A percentile compares a stretch with the other conserved stretches of the same genome.
Evolutionary conservation across 2,329 filamentous ascomycete genomes (phyloP).

Genomic region (Alternaria infectoria): DNA sequence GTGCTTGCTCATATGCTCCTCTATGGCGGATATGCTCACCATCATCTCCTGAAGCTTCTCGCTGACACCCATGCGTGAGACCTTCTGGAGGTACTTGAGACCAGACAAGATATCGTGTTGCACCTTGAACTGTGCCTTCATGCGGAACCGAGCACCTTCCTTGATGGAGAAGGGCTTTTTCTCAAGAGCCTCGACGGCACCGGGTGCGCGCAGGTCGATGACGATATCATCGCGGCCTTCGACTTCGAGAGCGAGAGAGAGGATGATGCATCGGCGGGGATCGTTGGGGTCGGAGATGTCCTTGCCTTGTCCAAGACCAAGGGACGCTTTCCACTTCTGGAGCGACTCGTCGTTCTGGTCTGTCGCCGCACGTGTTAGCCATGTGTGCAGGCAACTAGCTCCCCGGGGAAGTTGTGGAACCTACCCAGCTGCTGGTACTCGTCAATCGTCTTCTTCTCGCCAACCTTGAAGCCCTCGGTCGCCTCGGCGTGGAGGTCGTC

Average conservation of each 20-base stretch:
- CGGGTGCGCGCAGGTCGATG: constrained; percentile 80
- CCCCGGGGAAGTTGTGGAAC: constrained; percentile 43
- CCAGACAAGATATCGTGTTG: constrained; percentile 96
- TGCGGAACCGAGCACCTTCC: constrained; percentile 91
- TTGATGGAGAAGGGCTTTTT: constrained; percentile 97
- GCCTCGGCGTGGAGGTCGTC: constrained; percentile 86
- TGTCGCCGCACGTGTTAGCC: constrained; percentile 38
- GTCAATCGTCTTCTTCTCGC: constrained; percentile 96
- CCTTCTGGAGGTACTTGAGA: constrained; percentile 92
- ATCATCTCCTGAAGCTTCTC: constrained; percentile 99
- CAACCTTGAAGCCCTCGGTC: constrained; percentile 97
- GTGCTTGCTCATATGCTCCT: background rate
- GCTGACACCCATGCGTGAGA: constrained; percentile 86
- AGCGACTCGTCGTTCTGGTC: constrained; percentile 87
- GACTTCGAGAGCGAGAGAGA: constrained; percentile 85
- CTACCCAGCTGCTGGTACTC: constrained; percentile 93
- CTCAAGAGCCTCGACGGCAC: constrained; percentile 79
- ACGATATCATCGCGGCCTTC: constrained; percentile 82
- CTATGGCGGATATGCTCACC: constrained; percentile 59
- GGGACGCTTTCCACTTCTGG: constrained; percentile 95
- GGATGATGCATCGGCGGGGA: constrained; percentile 89
- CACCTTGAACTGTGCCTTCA: constrained; percentile 93
- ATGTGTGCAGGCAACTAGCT: background rate
- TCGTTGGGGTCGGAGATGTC: constrained; percentile 67
- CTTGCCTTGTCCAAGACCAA: constrained; percentile 75